These are phyloP conservation scores for Fusarium keratoplasticum DNA, from an alignment of 2,329 filamentous ascomycete genomes.

Conservation along the genomic window DNA sequence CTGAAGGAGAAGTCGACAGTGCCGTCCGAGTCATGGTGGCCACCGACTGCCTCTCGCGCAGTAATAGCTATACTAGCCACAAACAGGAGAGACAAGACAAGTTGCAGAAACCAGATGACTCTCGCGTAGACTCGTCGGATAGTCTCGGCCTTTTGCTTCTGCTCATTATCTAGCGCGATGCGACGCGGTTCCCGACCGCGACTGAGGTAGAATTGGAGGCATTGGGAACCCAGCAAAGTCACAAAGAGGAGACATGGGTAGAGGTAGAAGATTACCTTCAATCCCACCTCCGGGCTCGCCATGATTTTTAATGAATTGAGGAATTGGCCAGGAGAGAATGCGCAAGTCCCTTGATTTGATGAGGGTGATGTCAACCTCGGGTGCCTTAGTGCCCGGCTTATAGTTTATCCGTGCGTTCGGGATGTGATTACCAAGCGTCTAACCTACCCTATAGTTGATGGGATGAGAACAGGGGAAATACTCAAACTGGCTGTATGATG, in stretches of 20 bases:
- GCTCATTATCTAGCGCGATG: slow-evolving; percentile 41
- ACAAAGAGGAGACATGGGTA: slow-evolving; percentile 55
- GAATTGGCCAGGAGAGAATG: not conserved
- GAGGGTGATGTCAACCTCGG: not conserved
- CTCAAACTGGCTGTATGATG: not conserved
- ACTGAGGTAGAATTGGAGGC: slow-evolving; percentile 52
- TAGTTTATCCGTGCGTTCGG: not conserved
- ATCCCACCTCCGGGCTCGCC: slow-evolving; percentile 50
- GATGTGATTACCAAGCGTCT: not conserved
- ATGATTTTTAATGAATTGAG: slow-evolving; percentile 33
- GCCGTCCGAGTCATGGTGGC: slow-evolving; percentile 39
- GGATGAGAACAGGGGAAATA: not conserved
- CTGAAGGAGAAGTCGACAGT: slow-evolving; percentile 52
- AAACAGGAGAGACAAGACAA: slow-evolving; percentile 48
- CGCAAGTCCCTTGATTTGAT: not conserved
- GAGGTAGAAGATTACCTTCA: slow-evolving; percentile 55
- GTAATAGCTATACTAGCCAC: slow-evolving; percentile 50
- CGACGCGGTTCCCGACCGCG: slow-evolving; percentile 43
- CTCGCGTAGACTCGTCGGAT: slow-evolving; percentile 47
- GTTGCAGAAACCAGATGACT: slow-evolving; percentile 52
- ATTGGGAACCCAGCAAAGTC: slow-evolving; percentile 51
- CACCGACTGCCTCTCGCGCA: slow-evolving; percentile 48
- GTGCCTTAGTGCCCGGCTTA: not conserved
- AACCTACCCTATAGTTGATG: not conserved
- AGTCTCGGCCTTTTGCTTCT: slow-evolving; percentile 44